These are phyloP conservation scores for Porpolomopsis calyptriformis DNA, from an alignment of 768 basidiomycete species.

Conservation along the genomic window DNA sequence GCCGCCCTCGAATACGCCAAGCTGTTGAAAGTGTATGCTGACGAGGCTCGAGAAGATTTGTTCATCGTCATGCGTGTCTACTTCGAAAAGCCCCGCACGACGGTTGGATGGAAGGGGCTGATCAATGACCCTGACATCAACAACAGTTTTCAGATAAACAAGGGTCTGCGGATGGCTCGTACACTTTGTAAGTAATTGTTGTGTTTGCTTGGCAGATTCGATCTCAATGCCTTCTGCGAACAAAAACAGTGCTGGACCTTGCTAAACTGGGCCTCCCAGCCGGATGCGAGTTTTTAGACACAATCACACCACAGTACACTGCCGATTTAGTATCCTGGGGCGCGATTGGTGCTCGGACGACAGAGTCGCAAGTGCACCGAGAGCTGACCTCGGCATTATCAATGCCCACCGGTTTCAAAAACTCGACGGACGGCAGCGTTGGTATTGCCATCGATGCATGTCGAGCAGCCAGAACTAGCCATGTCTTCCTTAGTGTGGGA, in stretches of 20 bases:
- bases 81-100: constrained; percentile 94
- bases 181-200: constrained; percentile 29
- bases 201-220: not conserved
- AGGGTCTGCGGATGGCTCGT: constrained; percentile 82
- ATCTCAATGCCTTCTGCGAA: not conserved
- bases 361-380: constrained; percentile 88
- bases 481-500: constrained; percentile 94
- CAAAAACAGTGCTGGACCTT: constrained; percentile 59
- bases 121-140: constrained; percentile 98
- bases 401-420: constrained; percentile 98
- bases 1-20: constrained; percentile 83
- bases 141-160: constrained; percentile 90
- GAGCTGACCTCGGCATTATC: constrained; percentile 81
- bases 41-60: constrained; percentile 71
- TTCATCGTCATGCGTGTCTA: constrained; percentile 97
- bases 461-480: constrained; percentile 78
- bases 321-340: constrained; percentile 89
- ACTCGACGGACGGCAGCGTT: constrained; percentile 89
- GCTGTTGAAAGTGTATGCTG: constrained; percentile 69
- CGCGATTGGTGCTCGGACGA: constrained; percentile 89
- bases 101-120: constrained; percentile 97
- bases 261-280: constrained; percentile 85
- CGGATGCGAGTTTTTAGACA: constrained; percentile 93
- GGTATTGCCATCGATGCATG: constrained; percentile 93
- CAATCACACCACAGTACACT: constrained; percentile 69